These are phyloP conservation scores for Rheum nobile DNA, from an alignment of 148 eudicot genomes.

Conservation along the genomic window DNA sequence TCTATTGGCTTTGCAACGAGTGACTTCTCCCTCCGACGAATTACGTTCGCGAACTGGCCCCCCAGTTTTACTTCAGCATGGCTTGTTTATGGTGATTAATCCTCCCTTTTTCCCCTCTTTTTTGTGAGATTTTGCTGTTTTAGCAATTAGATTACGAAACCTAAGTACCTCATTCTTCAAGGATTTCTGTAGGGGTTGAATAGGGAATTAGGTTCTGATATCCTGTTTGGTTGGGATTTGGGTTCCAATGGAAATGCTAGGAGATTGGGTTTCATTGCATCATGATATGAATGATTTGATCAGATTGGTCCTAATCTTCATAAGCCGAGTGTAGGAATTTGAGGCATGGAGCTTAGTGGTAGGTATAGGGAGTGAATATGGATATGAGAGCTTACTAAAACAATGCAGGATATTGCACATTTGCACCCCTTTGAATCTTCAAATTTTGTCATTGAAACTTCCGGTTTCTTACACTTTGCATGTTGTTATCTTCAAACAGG, in stretches of 20 bases:
- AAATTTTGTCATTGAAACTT: background rate
- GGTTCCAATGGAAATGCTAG: background rate
- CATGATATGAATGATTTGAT: background rate
- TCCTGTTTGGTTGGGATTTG: background rate
- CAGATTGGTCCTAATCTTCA: background rate
- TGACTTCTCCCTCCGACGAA: slow-evolving; percentile 27
- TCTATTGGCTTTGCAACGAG: slow-evolving; percentile 69
- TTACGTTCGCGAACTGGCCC: slow-evolving; percentile 26
- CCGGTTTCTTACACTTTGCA: background rate
- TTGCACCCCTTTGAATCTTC: background rate
- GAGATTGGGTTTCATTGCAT: background rate
- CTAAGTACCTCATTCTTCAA: background rate
- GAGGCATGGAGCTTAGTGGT: background rate
- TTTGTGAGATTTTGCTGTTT: background rate
- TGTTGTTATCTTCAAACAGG: slow-evolving; percentile 20
- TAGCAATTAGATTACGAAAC: background rate
- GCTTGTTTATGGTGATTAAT: slow-evolving; percentile 64
- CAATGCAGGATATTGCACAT: background rate
- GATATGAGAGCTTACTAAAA: background rate
- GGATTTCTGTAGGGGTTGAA: background rate
- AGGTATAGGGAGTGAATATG: background rate
- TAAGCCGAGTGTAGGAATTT: background rate
- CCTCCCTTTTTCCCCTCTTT: background rate
- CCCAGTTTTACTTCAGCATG: slow-evolving; percentile 80
- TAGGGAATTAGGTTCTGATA: background rate